Evolutionary conservation across 2,329 filamentous ascomycete species (phyloP).

Genomic region (Grosmannia serpens): DNA sequence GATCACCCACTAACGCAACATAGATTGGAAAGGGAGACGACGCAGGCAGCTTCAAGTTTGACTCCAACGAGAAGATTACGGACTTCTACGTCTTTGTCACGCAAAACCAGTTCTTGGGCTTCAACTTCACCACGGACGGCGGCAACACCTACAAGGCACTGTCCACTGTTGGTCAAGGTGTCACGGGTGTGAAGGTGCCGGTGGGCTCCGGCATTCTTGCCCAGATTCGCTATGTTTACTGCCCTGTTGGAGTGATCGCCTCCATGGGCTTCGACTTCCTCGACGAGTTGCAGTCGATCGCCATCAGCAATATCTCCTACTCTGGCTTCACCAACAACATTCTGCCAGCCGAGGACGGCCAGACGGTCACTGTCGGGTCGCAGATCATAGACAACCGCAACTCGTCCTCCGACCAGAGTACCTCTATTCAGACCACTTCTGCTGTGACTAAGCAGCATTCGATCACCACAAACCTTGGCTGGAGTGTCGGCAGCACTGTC

Average conservation of each 20-base stretch:
- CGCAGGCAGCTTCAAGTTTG: not conserved
- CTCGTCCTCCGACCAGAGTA: not conserved
- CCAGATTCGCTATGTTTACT: not conserved
- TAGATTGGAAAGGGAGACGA: not conserved
- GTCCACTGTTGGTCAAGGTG: not conserved
- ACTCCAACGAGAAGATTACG: not conserved
- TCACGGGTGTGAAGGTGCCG: not conserved
- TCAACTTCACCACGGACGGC: not conserved
- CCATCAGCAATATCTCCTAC: not conserved
- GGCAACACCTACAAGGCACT: not conserved
- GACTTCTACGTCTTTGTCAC: not conserved
- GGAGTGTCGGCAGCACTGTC: not conserved
- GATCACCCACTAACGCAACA: not conserved
- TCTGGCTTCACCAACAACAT: not conserved
- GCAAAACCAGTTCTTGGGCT: not conserved
- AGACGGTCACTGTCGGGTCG: not conserved
- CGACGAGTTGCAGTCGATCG: not conserved
- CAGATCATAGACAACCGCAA: not conserved
- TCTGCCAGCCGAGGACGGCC: not conserved
- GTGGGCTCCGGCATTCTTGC: slow-evolving; percentile 1
- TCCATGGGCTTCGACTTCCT: not conserved
- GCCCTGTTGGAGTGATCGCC: not conserved
- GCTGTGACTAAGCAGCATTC: not conserved
- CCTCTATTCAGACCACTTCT: not conserved
- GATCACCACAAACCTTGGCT: not conserved